Percentiles rank a stretch among this genome's conserved stretches.
phyloP scores from a whole-genome alignment of 2,329 filamentous ascomycete species.

The Basipetospora sp. region DNA sequence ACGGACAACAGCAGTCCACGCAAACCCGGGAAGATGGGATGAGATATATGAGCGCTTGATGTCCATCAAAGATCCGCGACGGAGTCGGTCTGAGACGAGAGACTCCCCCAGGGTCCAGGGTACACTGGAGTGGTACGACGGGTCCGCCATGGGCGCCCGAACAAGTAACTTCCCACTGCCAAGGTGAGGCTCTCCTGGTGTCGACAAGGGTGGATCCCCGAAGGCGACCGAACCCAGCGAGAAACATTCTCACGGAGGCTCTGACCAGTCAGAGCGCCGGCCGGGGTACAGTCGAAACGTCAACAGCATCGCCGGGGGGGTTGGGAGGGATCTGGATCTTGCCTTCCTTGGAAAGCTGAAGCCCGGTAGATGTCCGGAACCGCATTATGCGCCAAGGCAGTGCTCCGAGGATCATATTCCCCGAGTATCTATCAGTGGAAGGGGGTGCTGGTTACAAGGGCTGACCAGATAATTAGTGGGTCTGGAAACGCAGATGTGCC shows the following conservation, averaged over 20 bases:
- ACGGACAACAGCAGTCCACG: background rate
- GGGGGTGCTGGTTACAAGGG: too few species aligned
- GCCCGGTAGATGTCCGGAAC: constrained; percentile 4
- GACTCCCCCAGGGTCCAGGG: background rate
- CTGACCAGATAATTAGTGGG: too few species aligned
- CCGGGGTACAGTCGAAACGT: constrained; percentile 3
- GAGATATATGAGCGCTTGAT: constrained; percentile 6
- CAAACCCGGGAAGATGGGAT: constrained; percentile 5
- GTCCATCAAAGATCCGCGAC: constrained; percentile 6
- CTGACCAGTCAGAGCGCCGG: background rate
- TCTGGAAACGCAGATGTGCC: too few species aligned
- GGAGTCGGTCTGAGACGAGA: constrained; percentile 3
- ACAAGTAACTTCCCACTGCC: constrained; percentile 1
- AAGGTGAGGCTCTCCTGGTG: constrained; percentile 1
- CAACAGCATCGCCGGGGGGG: background rate
- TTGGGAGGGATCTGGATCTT: background rate
- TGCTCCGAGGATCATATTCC: constrained; percentile 5
- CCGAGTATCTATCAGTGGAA: too few species aligned
- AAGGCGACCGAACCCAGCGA: too few species aligned
- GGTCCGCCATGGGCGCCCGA: background rate
- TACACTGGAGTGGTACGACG: background rate
- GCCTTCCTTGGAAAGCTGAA: too few species aligned
- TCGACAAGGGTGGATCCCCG: background rate
- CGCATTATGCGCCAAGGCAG: constrained; percentile 2
- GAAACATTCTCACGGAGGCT: constrained; percentile 2